phyloP scores from a whole-genome alignment of 495 filamentous ascomycete species.

The Xylaria palmicola region DNA sequence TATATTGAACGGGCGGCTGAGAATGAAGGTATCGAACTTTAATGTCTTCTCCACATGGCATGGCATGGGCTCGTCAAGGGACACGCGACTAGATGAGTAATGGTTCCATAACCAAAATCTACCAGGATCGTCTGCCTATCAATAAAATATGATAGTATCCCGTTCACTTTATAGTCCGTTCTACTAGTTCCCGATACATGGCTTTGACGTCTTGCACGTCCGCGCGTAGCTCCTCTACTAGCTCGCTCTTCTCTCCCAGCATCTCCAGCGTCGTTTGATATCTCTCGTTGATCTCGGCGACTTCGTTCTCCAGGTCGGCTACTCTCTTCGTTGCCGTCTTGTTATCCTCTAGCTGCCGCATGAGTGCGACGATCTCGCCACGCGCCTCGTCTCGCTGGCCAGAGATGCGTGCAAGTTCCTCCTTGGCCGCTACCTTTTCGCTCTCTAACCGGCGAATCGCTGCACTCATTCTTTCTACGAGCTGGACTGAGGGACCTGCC shows the following conservation, averaged over 20 bases:
- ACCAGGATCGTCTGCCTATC: conserved; percentile 9
- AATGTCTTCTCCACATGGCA: conserved; percentile 3
- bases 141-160: background rate
- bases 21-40: conserved; percentile 77
- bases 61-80: background rate
- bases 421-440: conserved; percentile 80
- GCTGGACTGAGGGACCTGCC: conserved; percentile 89
- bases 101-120: conserved; percentile 12
- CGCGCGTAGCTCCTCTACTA: conserved; percentile 82
- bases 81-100: background rate
- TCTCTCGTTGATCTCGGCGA: conserved; percentile 62
- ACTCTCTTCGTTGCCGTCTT: conserved; percentile 58
- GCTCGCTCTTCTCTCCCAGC: conserved; percentile 94
- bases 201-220: conserved; percentile 92
- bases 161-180: conserved; percentile 63
- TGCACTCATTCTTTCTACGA: conserved; percentile 95
- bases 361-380: conserved; percentile 82
- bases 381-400: conserved; percentile 86
- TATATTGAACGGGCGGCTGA: conserved; percentile 81
- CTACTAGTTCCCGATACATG: conserved; percentile 90
- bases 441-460: conserved; percentile 87
- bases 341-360: conserved; percentile 78
- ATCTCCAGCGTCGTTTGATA: conserved; percentile 92
- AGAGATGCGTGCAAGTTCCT: conserved; percentile 77
- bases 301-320: conserved; percentile 62